Evolutionary conservation across 2,329 filamentous ascomycete species (phyloP).

Genomic region (Aureobasidium sp.): DNA sequence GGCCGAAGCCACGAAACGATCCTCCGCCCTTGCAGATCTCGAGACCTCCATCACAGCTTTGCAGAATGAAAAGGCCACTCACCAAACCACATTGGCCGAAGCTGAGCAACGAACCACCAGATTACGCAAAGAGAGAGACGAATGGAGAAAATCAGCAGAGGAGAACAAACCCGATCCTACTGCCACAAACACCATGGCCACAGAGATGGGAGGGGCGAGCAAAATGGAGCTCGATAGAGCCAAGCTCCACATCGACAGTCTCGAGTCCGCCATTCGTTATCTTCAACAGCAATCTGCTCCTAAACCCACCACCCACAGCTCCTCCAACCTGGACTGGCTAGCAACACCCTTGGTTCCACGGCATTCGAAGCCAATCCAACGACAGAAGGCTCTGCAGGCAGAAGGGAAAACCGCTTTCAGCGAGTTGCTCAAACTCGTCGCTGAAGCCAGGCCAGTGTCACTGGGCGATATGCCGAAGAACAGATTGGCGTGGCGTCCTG

Average conservation of each 20-base stretch:
- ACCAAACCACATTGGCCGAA: slow-evolving; percentile 45
- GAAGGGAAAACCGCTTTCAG: slow-evolving; percentile 57
- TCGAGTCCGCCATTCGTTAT: slow-evolving; percentile 56
- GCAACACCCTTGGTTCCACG: slow-evolving; percentile 49
- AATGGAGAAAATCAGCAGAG: slow-evolving; percentile 54
- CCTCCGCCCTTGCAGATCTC: slow-evolving; percentile 57
- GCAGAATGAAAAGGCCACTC: slow-evolving; percentile 16
- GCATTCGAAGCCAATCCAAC: slow-evolving; percentile 27
- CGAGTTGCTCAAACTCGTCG: slow-evolving; percentile 55
- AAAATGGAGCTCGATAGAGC: slow-evolving; percentile 68
- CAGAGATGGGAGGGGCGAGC: slow-evolving; percentile 48
- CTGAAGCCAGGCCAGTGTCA: slow-evolving; percentile 49
- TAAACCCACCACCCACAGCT: slow-evolving; percentile 15
- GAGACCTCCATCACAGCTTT: slow-evolving; percentile 52
- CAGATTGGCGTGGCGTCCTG: slow-evolving; percentile 57
- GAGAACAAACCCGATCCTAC: slow-evolving; percentile 43
- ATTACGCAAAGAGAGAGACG: slow-evolving; percentile 58
- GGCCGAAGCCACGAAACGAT: slow-evolving; percentile 72
- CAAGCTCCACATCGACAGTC: slow-evolving; percentile 57
- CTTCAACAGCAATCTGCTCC: slow-evolving; percentile 54
- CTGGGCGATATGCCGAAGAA: slow-evolving; percentile 49
- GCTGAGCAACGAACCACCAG: slow-evolving; percentile 20
- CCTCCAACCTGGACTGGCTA: slow-evolving; percentile 49
- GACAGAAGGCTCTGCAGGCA: slow-evolving; percentile 43
- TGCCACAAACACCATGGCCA: slow-evolving; percentile 38